These are phyloP conservation scores for Ballota nigra DNA, from an alignment of 257 asterid genomes.

Conservation along the genomic window DNA sequence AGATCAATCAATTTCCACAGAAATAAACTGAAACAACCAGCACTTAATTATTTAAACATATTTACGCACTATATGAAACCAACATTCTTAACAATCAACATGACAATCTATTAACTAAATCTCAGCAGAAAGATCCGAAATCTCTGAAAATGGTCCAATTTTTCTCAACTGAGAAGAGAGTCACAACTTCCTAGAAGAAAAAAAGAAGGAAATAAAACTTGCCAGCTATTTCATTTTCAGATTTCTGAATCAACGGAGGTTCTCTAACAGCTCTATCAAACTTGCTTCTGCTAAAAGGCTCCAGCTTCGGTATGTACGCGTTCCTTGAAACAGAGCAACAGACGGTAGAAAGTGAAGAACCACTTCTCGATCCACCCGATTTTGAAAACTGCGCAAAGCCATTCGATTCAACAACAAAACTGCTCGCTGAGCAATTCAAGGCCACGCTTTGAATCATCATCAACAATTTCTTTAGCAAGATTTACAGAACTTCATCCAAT, in stretches of 20 bases:
- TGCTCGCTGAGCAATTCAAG: conserved; percentile 34
- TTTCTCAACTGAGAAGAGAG: background rate
- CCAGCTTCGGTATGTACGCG: conserved; percentile 67
- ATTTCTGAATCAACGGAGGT: conserved; percentile 83
- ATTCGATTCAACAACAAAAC: conserved; percentile 29
- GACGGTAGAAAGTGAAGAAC: conserved; percentile 25
- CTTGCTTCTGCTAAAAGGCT: conserved; percentile 86
- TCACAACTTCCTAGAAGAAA: background rate
- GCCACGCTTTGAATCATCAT: conserved; percentile 45
- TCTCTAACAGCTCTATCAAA: conserved; percentile 63
- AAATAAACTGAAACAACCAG: background rate
- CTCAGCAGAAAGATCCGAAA: background rate
- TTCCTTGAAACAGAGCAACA: conserved; percentile 57
- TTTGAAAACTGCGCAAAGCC: conserved; percentile 28
- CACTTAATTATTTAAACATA: background rate
- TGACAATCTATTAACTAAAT: background rate
- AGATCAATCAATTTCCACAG: background rate
- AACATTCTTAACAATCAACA: background rate
- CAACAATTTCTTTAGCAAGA: background rate
- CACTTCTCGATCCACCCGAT: conserved; percentile 17
- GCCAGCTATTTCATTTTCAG: conserved; percentile 78
- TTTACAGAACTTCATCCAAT: background rate
- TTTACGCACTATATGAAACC: too few species aligned
- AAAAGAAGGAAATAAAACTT: conserved; percentile 10
- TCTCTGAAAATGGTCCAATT: conserved; percentile 8